Evolutionary conservation across 1,284 basidiomycete species (phyloP).

Genomic region (Ustilago hordei): DNA sequence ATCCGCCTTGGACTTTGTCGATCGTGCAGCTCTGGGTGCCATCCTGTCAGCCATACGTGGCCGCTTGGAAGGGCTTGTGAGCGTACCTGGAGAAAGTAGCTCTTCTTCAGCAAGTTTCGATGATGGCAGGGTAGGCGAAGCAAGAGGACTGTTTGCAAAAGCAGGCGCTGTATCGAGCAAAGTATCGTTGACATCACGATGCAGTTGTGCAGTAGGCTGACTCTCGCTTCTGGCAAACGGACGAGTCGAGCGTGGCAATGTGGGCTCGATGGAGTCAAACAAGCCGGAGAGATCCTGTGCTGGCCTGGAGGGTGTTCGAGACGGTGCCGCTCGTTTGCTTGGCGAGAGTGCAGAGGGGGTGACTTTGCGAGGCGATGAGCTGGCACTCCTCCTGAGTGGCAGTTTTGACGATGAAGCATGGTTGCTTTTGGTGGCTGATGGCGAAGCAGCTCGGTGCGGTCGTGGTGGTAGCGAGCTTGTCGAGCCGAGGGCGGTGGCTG

Average conservation of each 20-base stretch:
- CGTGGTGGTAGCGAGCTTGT: conserved; percentile 31
- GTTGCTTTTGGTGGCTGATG: conserved; percentile 16
- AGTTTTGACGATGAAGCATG: conserved; percentile 11
- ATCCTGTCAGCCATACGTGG: conserved; percentile 46
- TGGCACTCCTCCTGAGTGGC: conserved; percentile 32
- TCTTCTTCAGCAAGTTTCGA: conserved; percentile 6
- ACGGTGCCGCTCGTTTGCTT: conserved; percentile 29
- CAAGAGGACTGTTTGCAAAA: conserved; percentile 27
- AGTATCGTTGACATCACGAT: conserved; percentile 5
- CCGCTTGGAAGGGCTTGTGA: conserved; percentile 39
- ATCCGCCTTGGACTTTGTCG: conserved; percentile 23
- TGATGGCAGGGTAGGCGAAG: conserved; percentile 16
- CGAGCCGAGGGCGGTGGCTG: conserved; percentile 8
- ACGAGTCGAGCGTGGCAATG: conserved; percentile 21
- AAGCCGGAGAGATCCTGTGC: conserved; percentile 43
- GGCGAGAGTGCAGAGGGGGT: conserved; percentile 17
- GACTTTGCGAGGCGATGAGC: conserved; percentile 35
- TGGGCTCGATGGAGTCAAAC: conserved; percentile 42
- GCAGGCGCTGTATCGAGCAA: neutral
- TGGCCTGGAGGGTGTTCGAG: conserved; percentile 40
- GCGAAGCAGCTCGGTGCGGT: conserved; percentile 30
- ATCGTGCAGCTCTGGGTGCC: conserved; percentile 30
- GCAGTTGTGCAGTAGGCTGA: conserved; percentile 22
- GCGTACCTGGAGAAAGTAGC: conserved; percentile 15
- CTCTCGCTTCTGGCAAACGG: conserved; percentile 47